Base-by-base conservation (phyloP, 73 alveolate species). In the Paraurostyla sp. region DNA sequence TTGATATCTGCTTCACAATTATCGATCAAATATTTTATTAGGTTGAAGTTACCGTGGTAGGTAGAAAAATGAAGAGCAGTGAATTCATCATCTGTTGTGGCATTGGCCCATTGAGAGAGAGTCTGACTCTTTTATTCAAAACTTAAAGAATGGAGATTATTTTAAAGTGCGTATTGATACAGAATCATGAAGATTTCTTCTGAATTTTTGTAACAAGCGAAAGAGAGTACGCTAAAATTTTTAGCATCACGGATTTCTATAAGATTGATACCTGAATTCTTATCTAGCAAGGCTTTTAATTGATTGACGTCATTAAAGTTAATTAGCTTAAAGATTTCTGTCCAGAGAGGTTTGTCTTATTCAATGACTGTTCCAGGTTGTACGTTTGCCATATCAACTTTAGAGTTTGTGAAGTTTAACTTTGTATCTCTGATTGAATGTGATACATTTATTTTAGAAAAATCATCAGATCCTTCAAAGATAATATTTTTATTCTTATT, bases 51-150 rank as follows among this genome's bases (percentile, higher is more conserved):
- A 2, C 99, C 99, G 51, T 91, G 91, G 78, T 90, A 97, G 7
- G 98, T 90, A n/a, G 99, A 98, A 78, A 90, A 97, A 76, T 98
- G 99, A 23, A 97, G 87, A 33, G 99, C 98, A 0, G 97, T 87
- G 76, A 97, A 95, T 36, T 99, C 99, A 60, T 94, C 97, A 35
- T 92, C 94, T 63, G 98, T 98, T 71, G 88, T 63, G 46, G 41
- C 52, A 80, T 98, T 97, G 56, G 97, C 93, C 98, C 98, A 97
- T 49, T 83, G 2, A 22, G 46, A 38, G 35, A 81, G 20, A 15
- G 20, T 15, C 25, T 35, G 9, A 23, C 52, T 6, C 45, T 51
- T 52, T 48, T 81, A 25, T 46, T 42, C 56, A 36, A 16, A 45
- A 7, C n/a, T 45, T 45, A 46, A 3, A 1, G 41, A 43, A 0